A percentile compares a stretch with the other conserved stretches of the same genome.
Evolutionary conservation across 331 rosid species (phyloP).

Genomic region (Quercus phellos): DNA sequence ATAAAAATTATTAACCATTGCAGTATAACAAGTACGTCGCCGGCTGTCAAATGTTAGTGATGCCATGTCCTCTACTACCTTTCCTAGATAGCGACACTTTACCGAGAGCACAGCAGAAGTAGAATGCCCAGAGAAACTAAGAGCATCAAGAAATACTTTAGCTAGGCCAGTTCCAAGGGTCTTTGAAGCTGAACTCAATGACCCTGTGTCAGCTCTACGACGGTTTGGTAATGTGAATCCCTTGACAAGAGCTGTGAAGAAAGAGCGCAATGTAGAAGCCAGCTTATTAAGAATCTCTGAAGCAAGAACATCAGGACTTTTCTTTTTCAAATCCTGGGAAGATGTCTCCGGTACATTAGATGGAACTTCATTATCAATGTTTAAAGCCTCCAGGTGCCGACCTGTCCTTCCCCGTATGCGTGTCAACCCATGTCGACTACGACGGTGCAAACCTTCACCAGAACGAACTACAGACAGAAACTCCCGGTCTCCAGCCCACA

Average conservation of each 20-base stretch:
- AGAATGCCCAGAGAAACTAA: constrained; percentile 79
- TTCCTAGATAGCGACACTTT: constrained; percentile 93
- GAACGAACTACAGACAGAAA: constrained; percentile 88
- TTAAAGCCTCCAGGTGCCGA: constrained; percentile 72
- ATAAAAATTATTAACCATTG: constrained; percentile 87
- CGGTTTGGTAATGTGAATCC: constrained; percentile 91
- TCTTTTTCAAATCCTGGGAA: constrained; percentile 83
- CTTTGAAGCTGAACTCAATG: constrained; percentile 76
- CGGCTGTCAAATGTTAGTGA: constrained; percentile 80
- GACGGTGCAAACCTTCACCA: constrained; percentile 90
- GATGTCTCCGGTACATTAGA: constrained; percentile 51
- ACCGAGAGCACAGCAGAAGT: constrained; percentile 68
- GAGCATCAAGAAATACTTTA: constrained; percentile 79
- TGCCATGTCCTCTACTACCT: constrained; percentile 88
- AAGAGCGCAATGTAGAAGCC: constrained; percentile 75
- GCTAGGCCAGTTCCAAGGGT: constrained; percentile 90
- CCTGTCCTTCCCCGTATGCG: constrained; percentile 86
- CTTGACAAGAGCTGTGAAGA: constrained; percentile 89
- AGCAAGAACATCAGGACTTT: constrained; percentile 85
- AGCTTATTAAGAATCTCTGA: constrained; percentile 80
- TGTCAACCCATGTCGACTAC: constrained; percentile 71
- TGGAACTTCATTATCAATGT: constrained; percentile 72
- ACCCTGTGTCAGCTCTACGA: constrained; percentile 84
- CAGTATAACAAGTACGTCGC: constrained; percentile 76
- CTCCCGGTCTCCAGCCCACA: constrained; percentile 90